Conservation (phyloP, 2,329 filamentous ascomycete species). For the Helotiales sp. region DNA sequence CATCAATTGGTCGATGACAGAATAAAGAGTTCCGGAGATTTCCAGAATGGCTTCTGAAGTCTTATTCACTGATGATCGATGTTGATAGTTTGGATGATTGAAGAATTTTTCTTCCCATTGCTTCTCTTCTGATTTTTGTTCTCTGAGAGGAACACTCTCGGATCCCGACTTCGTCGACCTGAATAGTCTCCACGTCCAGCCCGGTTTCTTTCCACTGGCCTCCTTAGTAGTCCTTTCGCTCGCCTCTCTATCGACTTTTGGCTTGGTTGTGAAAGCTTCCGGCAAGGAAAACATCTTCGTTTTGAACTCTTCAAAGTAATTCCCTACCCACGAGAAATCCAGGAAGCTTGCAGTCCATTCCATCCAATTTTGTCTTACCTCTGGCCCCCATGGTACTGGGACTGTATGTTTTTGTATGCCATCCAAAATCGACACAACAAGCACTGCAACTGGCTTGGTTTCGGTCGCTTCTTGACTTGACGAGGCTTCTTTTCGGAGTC, state of each 20-base stretch:
- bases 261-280: neutral
- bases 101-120: neutral
- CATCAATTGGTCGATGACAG: constrained; percentile 4
- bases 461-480: neutral
- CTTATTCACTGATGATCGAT: neutral
- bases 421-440: neutral
- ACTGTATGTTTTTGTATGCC: neutral
- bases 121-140: neutral
- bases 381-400: neutral
- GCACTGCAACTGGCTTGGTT: neutral
- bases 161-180: neutral
- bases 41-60: neutral
- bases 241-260: too few relatives aligned
- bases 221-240: too few relatives aligned
- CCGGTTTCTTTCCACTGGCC: too few relatives aligned
- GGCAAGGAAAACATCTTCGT: neutral
- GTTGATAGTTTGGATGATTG: neutral
- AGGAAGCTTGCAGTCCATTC: neutral
- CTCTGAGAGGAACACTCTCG: neutral
- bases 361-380: neutral
- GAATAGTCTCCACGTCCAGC: neutral
- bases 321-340: neutral
- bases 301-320: neutral
- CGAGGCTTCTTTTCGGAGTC: neutral
- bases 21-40: neutral